Evolutionary conservation across 1,139 yeast species (phyloP).

Genomic region (Pichia sp.): DNA sequence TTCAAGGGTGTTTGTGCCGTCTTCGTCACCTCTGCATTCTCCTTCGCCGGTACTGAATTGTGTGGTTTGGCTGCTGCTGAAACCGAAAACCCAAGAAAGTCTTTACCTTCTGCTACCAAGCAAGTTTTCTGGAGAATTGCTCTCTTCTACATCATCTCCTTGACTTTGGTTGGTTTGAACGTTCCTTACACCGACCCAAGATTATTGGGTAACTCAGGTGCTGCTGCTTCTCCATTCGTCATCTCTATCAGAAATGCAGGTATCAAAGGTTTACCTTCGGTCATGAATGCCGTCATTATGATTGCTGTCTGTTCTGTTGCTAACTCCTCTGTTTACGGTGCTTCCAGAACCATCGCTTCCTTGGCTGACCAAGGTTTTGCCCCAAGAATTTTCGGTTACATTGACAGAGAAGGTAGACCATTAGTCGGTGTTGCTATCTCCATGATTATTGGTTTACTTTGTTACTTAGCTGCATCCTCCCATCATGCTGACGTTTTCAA

Average conservation of each 20-base stretch:
- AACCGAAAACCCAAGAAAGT: constrained; percentile 65
- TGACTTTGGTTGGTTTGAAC: constrained; percentile 57
- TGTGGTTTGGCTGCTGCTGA: constrained; percentile 86
- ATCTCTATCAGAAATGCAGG: constrained; percentile 62
- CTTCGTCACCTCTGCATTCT: constrained; percentile 81
- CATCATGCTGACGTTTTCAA: constrained; percentile 63
- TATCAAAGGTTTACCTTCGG: constrained; percentile 58
- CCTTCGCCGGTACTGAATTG: constrained; percentile 80
- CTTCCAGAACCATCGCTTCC: constrained; percentile 79
- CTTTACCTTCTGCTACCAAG: constrained; percentile 65
- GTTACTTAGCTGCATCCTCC: constrained; percentile 67
- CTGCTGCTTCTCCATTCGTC: constrained; percentile 71
- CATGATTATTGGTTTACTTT: constrained; percentile 57
- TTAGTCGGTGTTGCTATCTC: constrained; percentile 59
- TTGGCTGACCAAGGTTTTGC: constrained; percentile 80
- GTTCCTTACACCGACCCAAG: constrained; percentile 59
- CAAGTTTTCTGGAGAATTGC: constrained; percentile 72
- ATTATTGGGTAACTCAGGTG: constrained; percentile 43
- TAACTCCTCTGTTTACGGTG: constrained; percentile 71
- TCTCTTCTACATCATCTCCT: constrained; percentile 56
- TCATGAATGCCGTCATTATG: constrained; percentile 69
- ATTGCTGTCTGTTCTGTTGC: constrained; percentile 68
- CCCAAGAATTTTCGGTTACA: constrained; percentile 67
- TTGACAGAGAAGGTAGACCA: constrained; percentile 75
- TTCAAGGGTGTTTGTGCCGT: constrained; percentile 83